phyloP scores from a whole-genome alignment of 1,284 basidiomycete genomes.

The Xerocomus amazonicus region DNA sequence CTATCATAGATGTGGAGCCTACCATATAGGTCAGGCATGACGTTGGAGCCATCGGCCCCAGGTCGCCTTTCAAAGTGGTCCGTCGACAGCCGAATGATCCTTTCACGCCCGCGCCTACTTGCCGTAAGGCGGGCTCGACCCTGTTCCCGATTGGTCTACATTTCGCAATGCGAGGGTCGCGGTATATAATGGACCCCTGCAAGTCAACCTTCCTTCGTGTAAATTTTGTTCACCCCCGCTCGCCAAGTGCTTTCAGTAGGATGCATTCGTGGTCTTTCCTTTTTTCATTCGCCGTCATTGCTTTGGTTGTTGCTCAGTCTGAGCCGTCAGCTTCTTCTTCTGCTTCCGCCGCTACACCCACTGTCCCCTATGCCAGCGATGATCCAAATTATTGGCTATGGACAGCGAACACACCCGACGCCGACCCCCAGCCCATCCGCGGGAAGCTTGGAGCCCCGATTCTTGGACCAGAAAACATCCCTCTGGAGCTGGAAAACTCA shows the following conservation, averaged over 20 bases:
- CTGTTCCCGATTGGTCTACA: slow-evolving; percentile 4
- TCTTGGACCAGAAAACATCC: slow-evolving; percentile 48
- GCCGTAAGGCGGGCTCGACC: slow-evolving; percentile 14
- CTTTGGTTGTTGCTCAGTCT: slow-evolving; percentile 22
- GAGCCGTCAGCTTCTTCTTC: slow-evolving; percentile 19
- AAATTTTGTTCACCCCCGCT: slow-evolving; percentile 12
- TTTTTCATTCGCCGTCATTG: slow-evolving; percentile 20
- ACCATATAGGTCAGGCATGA: background rate
- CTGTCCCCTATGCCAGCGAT: slow-evolving; percentile 33
- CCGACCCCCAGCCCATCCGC: slow-evolving; percentile 37
- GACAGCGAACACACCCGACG: slow-evolving; percentile 22
- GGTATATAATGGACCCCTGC: slow-evolving; percentile 25
- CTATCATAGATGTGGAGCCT: too few relatives aligned
- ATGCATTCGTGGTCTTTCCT: slow-evolving; percentile 32
- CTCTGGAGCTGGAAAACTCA: slow-evolving; percentile 46
- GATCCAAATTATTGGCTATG: slow-evolving; percentile 32
- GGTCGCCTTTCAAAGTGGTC: background rate
- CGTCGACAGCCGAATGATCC: background rate
- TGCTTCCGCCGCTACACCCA: slow-evolving; percentile 26
- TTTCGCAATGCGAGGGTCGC: background rate
- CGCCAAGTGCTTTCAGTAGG: slow-evolving; percentile 13
- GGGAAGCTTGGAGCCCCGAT: slow-evolving; percentile 38
- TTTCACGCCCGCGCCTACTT: background rate
- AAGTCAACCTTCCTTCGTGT: slow-evolving; percentile 10
- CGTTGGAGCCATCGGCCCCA: background rate